These are phyloP conservation scores for Termitomyces sp. DNA, from an alignment of 768 basidiomycete genomes.

Conservation along the genomic window DNA sequence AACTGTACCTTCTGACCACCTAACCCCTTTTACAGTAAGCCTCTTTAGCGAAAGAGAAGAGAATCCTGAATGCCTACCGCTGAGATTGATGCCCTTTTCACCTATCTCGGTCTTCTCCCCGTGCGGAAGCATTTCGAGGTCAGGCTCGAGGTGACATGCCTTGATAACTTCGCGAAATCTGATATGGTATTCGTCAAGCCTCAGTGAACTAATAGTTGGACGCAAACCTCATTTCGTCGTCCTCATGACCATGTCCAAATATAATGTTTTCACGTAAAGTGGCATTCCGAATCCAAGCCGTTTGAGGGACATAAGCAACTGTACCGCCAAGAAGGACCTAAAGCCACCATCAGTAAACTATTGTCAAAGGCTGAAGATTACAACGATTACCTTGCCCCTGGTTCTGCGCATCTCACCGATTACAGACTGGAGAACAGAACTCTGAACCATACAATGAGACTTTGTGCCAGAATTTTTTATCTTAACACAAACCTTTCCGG, in stretches of 20 bases:
- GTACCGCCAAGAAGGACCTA: slow-evolving; percentile 52
- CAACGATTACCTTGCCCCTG: slow-evolving; percentile 44
- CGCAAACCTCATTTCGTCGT: slow-evolving; percentile 55
- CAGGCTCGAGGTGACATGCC: slow-evolving; percentile 68
- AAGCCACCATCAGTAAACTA: not conserved
- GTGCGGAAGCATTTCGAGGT: slow-evolving; percentile 67
- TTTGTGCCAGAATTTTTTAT: not conserved
- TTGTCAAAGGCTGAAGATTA: not conserved
- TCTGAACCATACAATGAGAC: slow-evolving; percentile 29
- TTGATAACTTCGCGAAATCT: slow-evolving; percentile 56
- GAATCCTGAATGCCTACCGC: slow-evolving; percentile 33
- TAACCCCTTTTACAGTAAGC: slow-evolving; percentile 4
- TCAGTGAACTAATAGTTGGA: not conserved
- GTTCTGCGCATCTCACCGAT: slow-evolving; percentile 68
- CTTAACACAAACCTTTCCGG: slow-evolving; percentile 51
- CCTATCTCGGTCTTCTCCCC: slow-evolving; percentile 72
- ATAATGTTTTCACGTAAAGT: slow-evolving; percentile 72
- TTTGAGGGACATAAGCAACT: slow-evolving; percentile 58
- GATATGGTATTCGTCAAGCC: not conserved
- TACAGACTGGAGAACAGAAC: slow-evolving; percentile 50
- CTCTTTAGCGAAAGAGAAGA: not conserved
- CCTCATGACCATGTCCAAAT: slow-evolving; percentile 63
- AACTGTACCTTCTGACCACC: slow-evolving; percentile 34
- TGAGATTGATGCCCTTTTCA: slow-evolving; percentile 72
- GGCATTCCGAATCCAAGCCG: slow-evolving; percentile 64